Evolutionary conservation across 495 filamentous ascomycete genomes (phyloP).

Genomic region (Trichoderma gamsii): DNA sequence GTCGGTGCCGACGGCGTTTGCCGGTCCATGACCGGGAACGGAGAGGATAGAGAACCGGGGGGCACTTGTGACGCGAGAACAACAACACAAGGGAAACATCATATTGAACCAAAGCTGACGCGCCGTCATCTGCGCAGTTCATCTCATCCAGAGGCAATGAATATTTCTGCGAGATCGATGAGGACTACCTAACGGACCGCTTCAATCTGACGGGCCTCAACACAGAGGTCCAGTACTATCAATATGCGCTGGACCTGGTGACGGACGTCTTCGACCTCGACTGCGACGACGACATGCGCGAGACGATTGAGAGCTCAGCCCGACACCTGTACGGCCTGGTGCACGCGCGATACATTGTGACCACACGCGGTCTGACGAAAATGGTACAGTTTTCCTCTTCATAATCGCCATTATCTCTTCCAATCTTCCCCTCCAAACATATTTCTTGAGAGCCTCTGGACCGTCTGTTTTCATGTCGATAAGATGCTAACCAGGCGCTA

Average conservation of each 20-base stretch:
- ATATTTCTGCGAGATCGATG: conserved; percentile 99
- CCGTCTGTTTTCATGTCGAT: too few species aligned
- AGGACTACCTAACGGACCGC: conserved; percentile 95
- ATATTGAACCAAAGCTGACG: conserved; percentile 4
- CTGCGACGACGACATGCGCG: conserved; percentile 95
- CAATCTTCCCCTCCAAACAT: background rate
- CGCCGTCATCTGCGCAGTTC: conserved; percentile 55
- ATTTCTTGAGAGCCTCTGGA: too few species aligned
- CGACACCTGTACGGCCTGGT: conserved; percentile 94
- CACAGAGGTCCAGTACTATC: conserved; percentile 96
- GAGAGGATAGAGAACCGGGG: background rate
- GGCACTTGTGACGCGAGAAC: background rate
- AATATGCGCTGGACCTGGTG: conserved; percentile 96
- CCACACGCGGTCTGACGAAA: conserved; percentile 85
- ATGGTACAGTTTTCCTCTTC: conserved; percentile 60
- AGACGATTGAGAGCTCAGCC: conserved; percentile 96
- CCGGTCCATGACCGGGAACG: background rate
- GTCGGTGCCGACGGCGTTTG: background rate
- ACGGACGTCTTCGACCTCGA: conserved; percentile 99
- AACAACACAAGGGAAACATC: background rate
- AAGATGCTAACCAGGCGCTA: background rate
- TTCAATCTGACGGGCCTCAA: conserved; percentile 98
- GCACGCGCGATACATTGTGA: conserved; percentile 95
- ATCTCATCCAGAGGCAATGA: conserved; percentile 96
- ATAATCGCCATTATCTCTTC: conserved; percentile 1